A percentile compares a stretch with the other conserved stretches of the same genome.
Conservation (phyloP, 345 rosid genomes). For the Eucalyptus sp. region DNA sequence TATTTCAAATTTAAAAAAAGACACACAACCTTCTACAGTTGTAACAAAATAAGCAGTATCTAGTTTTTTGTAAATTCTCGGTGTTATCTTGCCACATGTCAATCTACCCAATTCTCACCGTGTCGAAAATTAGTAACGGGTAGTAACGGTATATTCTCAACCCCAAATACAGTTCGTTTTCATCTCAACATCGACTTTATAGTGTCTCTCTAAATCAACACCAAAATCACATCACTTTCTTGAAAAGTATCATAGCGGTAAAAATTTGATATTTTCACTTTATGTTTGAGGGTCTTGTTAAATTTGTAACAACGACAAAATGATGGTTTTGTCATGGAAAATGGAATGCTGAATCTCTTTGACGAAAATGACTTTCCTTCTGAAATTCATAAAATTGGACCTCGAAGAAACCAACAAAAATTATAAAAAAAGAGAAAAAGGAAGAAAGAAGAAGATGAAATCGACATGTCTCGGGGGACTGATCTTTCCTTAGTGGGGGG, state of each 20-base stretch:
- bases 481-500: neutral
- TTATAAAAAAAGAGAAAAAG: no score
- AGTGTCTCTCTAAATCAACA: neutral
- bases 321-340: neutral
- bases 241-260: neutral
- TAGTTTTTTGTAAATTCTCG: rapidly evolving
- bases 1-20: neutral
- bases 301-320: neutral
- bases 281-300: neutral
- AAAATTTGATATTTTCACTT: neutral
- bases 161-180: neutral
- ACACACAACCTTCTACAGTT: neutral
- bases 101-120: rapidly evolving
- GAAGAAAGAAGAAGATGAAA: neutral
- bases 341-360: neutral
- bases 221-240: neutral
- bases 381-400: neutral
- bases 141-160: neutral
- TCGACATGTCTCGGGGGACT: neutral
- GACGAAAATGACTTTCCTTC: neutral
- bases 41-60: neutral
- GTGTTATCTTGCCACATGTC: neutral
- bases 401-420: neutral
- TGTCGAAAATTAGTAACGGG: rapidly evolving
- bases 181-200: neutral